A percentile compares a stretch with the other conserved stretches of the same genome.
Evolutionary conservation across 202 grass and related monocot genomes (phyloP).

Genomic region (Alloteropsis angusta): DNA sequence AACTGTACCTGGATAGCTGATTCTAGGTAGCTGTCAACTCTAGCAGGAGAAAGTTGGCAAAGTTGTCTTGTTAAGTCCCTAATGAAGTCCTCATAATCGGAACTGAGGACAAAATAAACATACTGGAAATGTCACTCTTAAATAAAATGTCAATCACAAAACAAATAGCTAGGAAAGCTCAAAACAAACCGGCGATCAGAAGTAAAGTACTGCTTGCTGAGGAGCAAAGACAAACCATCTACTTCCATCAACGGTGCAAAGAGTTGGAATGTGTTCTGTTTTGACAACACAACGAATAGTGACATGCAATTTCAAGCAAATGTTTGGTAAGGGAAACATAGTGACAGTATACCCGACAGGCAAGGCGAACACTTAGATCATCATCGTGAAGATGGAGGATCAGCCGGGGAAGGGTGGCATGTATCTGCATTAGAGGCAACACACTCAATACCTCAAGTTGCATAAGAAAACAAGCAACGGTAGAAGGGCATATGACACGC

Average conservation of each 20-base stretch:
- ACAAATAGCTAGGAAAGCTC: constrained; percentile 25
- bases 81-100: constrained; percentile 91
- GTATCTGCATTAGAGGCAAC: constrained; percentile 41
- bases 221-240: constrained; percentile 55
- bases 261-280: constrained; percentile 80
- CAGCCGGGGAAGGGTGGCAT: constrained; percentile 85
- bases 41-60: constrained; percentile 55
- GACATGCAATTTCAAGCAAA: constrained; percentile 26
- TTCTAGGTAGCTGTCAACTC: constrained; percentile 88
- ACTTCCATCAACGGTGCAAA: constrained; percentile 74
- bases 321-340: not conserved
- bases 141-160: not conserved
- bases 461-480: not conserved
- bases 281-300: constrained; percentile 7
- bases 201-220: constrained; percentile 78
- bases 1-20: constrained; percentile 76
- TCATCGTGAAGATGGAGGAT: constrained; percentile 98
- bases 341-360: constrained; percentile 64
- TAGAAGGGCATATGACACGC: not conserved
- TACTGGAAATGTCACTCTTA: constrained; percentile 23
- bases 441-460: not conserved
- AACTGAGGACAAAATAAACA: constrained; percentile 33
- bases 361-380: constrained; percentile 63
- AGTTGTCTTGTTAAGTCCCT: constrained; percentile 78
- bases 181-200: constrained; percentile 81